A percentile compares a stretch with the other conserved stretches of the same genome.
Conservation (phyloP, 495 filamentous ascomycete species). For the Penicillium steckii region DNA sequence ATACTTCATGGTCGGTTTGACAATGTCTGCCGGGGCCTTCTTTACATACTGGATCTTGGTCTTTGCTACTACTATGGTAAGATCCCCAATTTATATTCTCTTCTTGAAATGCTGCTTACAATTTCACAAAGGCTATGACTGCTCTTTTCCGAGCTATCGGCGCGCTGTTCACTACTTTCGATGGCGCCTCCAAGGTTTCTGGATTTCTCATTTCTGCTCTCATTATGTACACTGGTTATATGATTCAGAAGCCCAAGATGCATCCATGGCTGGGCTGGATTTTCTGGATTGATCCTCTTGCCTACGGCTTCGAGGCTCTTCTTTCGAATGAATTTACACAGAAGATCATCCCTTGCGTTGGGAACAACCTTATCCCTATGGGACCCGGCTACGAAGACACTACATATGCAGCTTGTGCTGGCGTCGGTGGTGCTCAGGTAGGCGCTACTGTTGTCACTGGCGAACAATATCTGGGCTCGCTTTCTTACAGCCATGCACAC, state of each 20-base stretch:
- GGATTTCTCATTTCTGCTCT: constrained; percentile 36
- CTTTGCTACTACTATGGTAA: constrained; percentile 37
- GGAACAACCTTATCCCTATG: constrained; percentile 43
- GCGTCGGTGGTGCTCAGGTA: constrained; percentile 45
- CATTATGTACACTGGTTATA: constrained; percentile 59
- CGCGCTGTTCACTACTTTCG: constrained; percentile 47
- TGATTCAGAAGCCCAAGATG: constrained; percentile 67
- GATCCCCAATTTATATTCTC: not conserved
- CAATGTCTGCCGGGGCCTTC: constrained; percentile 46
- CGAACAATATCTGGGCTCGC: constrained; percentile 46
- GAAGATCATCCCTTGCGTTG: constrained; percentile 47
- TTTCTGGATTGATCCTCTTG: constrained; percentile 67
- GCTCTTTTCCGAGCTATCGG: constrained; percentile 52
- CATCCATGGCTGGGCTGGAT: constrained; percentile 79
- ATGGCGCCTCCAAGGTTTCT: constrained; percentile 55
- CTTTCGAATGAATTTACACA: constrained; percentile 65
- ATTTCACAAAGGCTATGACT: constrained; percentile 40
- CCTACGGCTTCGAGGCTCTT: constrained; percentile 70
- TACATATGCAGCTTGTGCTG: constrained; percentile 50
- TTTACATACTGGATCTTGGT: constrained; percentile 53
- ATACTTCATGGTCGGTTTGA: constrained; percentile 69
- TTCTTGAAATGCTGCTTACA: not conserved
- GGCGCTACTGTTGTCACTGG: constrained; percentile 45
- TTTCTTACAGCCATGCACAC: constrained; percentile 46
- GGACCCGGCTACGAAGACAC: constrained; percentile 32